Evolutionary conservation across 2,329 filamentous ascomycete genomes (phyloP).

Genomic region (Pseudogymnoascus sp.): DNA sequence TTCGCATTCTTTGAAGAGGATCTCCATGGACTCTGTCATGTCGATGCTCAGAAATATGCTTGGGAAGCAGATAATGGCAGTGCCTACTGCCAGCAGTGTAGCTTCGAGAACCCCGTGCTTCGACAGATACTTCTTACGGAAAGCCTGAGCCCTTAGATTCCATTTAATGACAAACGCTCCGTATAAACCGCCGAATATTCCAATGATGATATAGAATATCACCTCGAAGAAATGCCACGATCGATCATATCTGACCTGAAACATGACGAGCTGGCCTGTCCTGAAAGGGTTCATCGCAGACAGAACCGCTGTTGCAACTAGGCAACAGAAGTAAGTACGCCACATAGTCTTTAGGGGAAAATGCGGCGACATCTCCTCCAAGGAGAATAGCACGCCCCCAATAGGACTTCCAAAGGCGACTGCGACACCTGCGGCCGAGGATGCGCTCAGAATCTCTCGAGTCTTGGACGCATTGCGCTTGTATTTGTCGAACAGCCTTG

Average conservation of each 20-base stretch:
- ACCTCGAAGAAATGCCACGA: conserved; percentile 98
- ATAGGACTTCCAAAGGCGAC: conserved; percentile 98
- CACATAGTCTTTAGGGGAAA: conserved; percentile 97
- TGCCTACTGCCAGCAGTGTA: conserved; percentile 71
- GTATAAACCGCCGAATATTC: conserved; percentile 88
- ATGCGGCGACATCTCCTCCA: conserved; percentile 96
- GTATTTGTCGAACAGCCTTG: conserved; percentile 87
- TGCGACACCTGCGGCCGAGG: conserved; percentile 87
- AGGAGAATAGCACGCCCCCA: conserved; percentile 88
- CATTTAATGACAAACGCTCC: conserved; percentile 97
- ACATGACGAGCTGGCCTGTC: conserved; percentile 98
- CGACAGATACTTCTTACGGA: conserved; percentile 84
- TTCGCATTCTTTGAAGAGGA: conserved; percentile 89
- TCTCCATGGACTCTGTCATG: conserved; percentile 99
- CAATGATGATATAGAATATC: conserved; percentile 84
- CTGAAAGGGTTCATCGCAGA: conserved; percentile 96
- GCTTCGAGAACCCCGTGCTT: conserved; percentile 82
- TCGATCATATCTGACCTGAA: conserved; percentile 91
- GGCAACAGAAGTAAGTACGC: conserved; percentile 95
- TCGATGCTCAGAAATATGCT: conserved; percentile 94
- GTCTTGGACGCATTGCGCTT: conserved; percentile 87
- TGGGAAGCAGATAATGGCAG: conserved; percentile 90
- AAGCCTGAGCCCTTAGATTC: conserved; percentile 85
- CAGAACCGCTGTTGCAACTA: conserved; percentile 88
- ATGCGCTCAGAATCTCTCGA: conserved; percentile 88